These are phyloP conservation scores for Caloboletus firmus DNA, from an alignment of 1,284 basidiomycete genomes.

Conservation along the genomic window DNA sequence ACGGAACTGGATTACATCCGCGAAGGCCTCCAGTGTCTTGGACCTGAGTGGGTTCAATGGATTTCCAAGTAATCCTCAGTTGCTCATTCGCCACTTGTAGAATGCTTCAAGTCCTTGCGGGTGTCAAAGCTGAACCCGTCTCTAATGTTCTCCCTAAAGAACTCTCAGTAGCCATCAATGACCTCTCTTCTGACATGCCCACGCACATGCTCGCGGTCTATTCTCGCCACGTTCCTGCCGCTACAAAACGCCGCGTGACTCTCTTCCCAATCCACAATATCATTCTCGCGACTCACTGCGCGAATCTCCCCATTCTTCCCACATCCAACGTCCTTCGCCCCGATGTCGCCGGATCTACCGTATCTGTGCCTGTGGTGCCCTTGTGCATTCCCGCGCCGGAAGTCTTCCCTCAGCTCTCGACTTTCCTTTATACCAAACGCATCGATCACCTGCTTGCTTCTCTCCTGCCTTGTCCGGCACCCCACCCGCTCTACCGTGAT, in stretches of 20 bases:
- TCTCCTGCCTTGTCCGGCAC: slow-evolving; percentile 35
- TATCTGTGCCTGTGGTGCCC: slow-evolving; percentile 48
- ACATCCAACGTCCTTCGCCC: slow-evolving; percentile 24
- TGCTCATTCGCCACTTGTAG: slow-evolving; percentile 24
- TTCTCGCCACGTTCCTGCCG: slow-evolving; percentile 28
- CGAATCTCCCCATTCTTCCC: slow-evolving; percentile 47
- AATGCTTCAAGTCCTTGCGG: slow-evolving; percentile 33
- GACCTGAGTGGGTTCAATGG: slow-evolving; percentile 25
- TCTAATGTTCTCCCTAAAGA: slow-evolving; percentile 33
- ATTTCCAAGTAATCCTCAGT: neutral
- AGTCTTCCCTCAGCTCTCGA: slow-evolving; percentile 51
- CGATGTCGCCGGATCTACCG: slow-evolving; percentile 15
- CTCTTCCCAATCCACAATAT: slow-evolving; percentile 59
- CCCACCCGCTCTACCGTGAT: slow-evolving; percentile 21
- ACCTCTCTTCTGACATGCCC: slow-evolving; percentile 42
- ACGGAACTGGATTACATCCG: slow-evolving; percentile 29
- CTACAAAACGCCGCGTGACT: slow-evolving; percentile 38
- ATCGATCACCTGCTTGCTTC: slow-evolving; percentile 42
- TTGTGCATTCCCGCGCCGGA: slow-evolving; percentile 49
- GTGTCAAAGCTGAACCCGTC: slow-evolving; percentile 25
- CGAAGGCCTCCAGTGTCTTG: slow-evolving; percentile 30
- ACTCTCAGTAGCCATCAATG: slow-evolving; percentile 25
- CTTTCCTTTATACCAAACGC: slow-evolving; percentile 51
- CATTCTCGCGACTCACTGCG: slow-evolving; percentile 54
- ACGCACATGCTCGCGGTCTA: slow-evolving; percentile 58